Conservation (phyloP, 495 filamentous ascomycete genomes). For the Neurospora sp. region DNA sequence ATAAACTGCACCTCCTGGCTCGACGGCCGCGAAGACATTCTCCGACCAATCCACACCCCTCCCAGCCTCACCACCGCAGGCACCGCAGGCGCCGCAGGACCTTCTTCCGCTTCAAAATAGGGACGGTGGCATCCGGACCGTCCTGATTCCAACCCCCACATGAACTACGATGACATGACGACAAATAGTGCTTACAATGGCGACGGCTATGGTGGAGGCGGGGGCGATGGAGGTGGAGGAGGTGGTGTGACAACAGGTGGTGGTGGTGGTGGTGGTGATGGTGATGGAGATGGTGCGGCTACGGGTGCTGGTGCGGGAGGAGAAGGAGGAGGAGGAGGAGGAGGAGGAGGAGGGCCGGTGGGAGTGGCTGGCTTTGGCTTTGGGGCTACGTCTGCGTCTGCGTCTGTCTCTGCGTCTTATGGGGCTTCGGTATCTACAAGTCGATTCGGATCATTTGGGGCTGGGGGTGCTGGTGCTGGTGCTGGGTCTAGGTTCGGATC, state of each 20-base stretch:
- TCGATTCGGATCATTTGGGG: not conserved
- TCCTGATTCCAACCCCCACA: not conserved
- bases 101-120: not conserved
- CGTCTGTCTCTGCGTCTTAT: not conserved
- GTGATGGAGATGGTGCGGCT: not conserved
- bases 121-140: not conserved
- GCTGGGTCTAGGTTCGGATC: not conserved
- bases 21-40: constrained; percentile 57
- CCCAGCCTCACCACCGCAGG: not conserved
- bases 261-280: not conserved
- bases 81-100: not conserved
- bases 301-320: not conserved
- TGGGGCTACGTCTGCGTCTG: not conserved
- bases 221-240: not conserved
- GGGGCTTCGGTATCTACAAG: not conserved
- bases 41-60: not conserved
- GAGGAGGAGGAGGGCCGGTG: constrained; percentile 8
- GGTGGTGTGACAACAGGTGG: not conserved
- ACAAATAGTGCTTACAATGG: not conserved
- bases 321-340: not conserved
- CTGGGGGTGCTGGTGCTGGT: not conserved
- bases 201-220: not conserved
- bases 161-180: not conserved
- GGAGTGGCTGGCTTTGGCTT: not conserved
- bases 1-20: constrained; percentile 68